These are phyloP conservation scores for Coemansia reversa DNA, from an alignment of 192 early-diverging fungal genomes.

Conservation along the genomic window DNA sequence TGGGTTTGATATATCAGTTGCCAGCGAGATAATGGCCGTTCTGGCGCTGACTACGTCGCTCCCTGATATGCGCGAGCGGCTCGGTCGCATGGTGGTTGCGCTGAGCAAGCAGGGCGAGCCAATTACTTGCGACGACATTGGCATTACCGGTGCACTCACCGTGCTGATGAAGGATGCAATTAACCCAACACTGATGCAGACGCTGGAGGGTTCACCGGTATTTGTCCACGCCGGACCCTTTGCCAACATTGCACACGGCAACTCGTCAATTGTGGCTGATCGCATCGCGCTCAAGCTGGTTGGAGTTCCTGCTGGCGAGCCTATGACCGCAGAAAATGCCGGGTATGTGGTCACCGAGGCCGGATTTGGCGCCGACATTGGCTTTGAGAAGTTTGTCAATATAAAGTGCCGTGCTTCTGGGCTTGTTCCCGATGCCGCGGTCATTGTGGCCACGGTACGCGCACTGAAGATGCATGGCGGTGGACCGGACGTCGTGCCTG, in stretches of 20 bases:
- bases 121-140: slow-evolving; percentile 95
- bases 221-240: slow-evolving; percentile 99
- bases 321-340: slow-evolving; percentile 40
- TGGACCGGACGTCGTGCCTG: slow-evolving; percentile 86
- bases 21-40: slow-evolving; percentile 97
- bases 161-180: slow-evolving; percentile 99
- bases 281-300: slow-evolving; percentile 91
- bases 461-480: slow-evolving; percentile 98
- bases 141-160: slow-evolving; percentile 90
- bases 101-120: slow-evolving; percentile 75
- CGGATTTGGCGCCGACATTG: slow-evolving; percentile 99
- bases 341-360: slow-evolving; percentile 98
- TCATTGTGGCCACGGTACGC: slow-evolving; percentile 91
- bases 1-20: slow-evolving; percentile 98
- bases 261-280: slow-evolving; percentile 95
- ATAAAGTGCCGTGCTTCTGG: slow-evolving; percentile 95
- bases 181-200: slow-evolving; percentile 99
- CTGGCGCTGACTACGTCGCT: slow-evolving; percentile 89
- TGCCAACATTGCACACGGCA: slow-evolving; percentile 99
- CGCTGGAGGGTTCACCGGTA: slow-evolving; percentile 97
- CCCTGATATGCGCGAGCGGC: slow-evolving; percentile 86
- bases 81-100: slow-evolving; percentile 95
- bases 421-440: slow-evolving; percentile 84
- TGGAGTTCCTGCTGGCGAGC: slow-evolving; percentile 63
- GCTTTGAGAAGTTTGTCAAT: slow-evolving; percentile 99